Evolutionary conservation across 2,329 filamentous ascomycete species (phyloP).

Genomic region (Lachnellula hyalina): DNA sequence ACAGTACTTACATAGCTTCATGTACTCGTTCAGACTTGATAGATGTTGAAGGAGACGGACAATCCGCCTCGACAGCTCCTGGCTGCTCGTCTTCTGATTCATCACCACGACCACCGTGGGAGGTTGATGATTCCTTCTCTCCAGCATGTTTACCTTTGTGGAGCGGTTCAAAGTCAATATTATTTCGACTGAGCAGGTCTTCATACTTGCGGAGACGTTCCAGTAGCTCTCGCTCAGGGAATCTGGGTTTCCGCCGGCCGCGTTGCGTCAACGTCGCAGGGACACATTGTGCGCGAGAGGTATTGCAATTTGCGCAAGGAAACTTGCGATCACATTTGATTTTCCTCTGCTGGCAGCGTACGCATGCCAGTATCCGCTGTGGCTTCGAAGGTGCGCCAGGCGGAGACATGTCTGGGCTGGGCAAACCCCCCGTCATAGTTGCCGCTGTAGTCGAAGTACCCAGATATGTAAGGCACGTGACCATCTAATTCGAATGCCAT

Average conservation of each 20-base stretch:
- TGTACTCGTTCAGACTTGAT: conserved; percentile 27
- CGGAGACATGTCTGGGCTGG: conserved; percentile 5
- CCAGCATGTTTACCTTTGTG: conserved; percentile 21
- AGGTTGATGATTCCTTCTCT: conserved; percentile 2
- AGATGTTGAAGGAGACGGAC: conserved; percentile 20
- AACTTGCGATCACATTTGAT: conserved; percentile 69
- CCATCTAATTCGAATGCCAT: too few relatives aligned
- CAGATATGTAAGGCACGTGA: too few relatives aligned
- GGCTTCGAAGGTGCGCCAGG: conserved; percentile 11
- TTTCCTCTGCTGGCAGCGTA: conserved; percentile 72
- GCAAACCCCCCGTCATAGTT: not conserved
- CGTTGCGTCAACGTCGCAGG: conserved; percentile 53
- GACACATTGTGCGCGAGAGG: conserved; percentile 55
- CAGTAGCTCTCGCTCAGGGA: conserved; percentile 28
- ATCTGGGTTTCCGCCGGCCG: conserved; percentile 48
- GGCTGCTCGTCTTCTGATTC: conserved; percentile 27
- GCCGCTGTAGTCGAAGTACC: not conserved
- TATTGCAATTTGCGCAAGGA: conserved; percentile 66
- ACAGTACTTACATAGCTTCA: conserved; percentile 29
- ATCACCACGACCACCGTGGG: conserved; percentile 2
- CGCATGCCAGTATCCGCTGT: conserved; percentile 45
- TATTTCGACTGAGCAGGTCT: conserved; percentile 25
- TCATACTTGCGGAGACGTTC: conserved; percentile 28
- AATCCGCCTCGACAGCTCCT: conserved; percentile 16
- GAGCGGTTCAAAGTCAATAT: conserved; percentile 27